These are phyloP conservation scores for Ascochyta viciae-villosae DNA, from an alignment of 2,329 filamentous ascomycete genomes.

Conservation along the genomic window DNA sequence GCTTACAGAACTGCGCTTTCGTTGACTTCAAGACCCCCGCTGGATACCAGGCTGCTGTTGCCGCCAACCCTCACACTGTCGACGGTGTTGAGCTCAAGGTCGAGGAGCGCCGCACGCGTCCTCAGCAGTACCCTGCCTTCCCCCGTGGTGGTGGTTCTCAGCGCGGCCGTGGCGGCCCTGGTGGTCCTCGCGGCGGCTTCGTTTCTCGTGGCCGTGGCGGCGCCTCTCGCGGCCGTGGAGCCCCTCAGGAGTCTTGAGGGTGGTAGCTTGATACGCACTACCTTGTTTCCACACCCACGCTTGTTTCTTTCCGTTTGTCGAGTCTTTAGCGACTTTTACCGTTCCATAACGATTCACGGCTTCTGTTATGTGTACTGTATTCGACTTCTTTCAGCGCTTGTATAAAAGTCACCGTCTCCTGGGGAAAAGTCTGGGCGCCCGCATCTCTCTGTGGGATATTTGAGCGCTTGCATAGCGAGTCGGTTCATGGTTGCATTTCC, in stretches of 20 bases:
- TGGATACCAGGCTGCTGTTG: slow-evolving; percentile 82
- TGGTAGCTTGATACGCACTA: slow-evolving; percentile 5
- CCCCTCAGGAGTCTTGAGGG: slow-evolving; percentile 44
- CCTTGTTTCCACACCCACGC: slow-evolving; percentile 12
- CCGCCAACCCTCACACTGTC: slow-evolving; percentile 84
- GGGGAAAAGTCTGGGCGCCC: slow-evolving; percentile 47
- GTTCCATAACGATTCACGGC: slow-evolving; percentile 47
- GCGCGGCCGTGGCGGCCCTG: slow-evolving; percentile 67
- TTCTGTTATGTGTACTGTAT: slow-evolving; percentile 48
- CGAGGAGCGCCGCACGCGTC: slow-evolving; percentile 79
- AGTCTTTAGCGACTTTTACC: slow-evolving; percentile 27
- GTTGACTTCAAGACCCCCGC: slow-evolving; percentile 86
- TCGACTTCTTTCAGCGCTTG: slow-evolving; percentile 42
- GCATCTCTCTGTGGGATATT: slow-evolving; percentile 34
- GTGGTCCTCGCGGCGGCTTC: slow-evolving; percentile 71
- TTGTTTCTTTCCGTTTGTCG: slow-evolving; percentile 16
- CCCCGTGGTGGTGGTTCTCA: slow-evolving; percentile 53
- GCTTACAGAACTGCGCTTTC: slow-evolving; percentile 86
- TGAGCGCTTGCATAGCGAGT: slow-evolving; percentile 50
- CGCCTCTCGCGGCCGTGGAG: slow-evolving; percentile 59
- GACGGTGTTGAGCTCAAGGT: slow-evolving; percentile 83
- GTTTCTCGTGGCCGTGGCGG: slow-evolving; percentile 73
- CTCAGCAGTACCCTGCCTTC: slow-evolving; percentile 46
- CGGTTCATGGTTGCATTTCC: slow-evolving; percentile 43
- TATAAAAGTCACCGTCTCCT: slow-evolving; percentile 48